Evolutionary conservation across 352 stramenopile species (phyloP).

Genomic region (Globisporangium takayamanum): DNA sequence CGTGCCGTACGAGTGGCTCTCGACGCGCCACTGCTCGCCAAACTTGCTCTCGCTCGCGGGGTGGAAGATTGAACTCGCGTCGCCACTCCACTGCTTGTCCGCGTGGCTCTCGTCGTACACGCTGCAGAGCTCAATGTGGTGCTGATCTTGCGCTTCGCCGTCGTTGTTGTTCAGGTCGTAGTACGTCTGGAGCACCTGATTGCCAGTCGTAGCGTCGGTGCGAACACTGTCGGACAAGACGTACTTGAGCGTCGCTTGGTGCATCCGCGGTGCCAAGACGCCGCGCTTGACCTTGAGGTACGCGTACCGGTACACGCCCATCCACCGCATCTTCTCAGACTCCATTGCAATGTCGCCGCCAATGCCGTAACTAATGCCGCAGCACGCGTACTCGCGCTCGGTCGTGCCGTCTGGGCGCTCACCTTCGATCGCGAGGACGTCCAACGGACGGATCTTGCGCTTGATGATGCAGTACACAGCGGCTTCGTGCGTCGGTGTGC

Average conservation of each 20-base stretch:
- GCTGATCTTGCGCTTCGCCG: constrained; percentile 36
- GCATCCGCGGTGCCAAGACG: constrained; percentile 38
- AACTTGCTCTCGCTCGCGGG: constrained; percentile 60
- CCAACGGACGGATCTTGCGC: constrained; percentile 71
- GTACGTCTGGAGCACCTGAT: constrained; percentile 62
- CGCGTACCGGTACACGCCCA: constrained; percentile 65
- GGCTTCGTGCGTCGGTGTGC: constrained; percentile 53
- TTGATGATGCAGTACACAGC: constrained; percentile 78
- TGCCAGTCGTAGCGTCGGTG: constrained; percentile 32
- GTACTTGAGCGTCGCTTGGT: constrained; percentile 64
- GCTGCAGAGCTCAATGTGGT: constrained; percentile 70
- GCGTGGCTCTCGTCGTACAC: constrained; percentile 56
- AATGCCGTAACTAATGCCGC: constrained; percentile 68
- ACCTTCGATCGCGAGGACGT: constrained; percentile 55
- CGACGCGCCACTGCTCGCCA: constrained; percentile 38
- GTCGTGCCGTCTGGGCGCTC: constrained; percentile 37
- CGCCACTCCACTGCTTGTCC: constrained; percentile 53
- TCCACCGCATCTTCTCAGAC: constrained; percentile 61
- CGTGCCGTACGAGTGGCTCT: constrained; percentile 43
- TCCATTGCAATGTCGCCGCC: constrained; percentile 69
- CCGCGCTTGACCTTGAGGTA: constrained; percentile 70
- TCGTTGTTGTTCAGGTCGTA: constrained; percentile 60
- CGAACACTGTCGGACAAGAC: constrained; percentile 51
- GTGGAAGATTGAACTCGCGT: constrained; percentile 50
- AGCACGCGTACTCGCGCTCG: constrained; percentile 66